Evolutionary conservation across 1,284 basidiomycete genomes (phyloP).

Genomic region (Trametes hirsuta): DNA sequence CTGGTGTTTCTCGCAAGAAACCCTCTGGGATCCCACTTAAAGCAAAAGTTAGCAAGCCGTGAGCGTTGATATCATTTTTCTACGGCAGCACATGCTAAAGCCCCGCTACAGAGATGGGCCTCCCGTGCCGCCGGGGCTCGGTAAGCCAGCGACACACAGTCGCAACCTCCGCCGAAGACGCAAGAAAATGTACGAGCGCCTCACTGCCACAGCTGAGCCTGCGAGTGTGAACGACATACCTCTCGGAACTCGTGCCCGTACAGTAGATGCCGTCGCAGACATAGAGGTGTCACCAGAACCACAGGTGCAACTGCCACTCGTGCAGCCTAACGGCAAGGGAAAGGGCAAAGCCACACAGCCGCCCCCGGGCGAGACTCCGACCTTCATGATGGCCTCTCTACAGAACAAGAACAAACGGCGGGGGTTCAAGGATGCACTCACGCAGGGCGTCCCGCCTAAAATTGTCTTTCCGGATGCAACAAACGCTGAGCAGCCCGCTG

Average conservation of each 20-base stretch:
- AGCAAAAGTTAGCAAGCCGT: neutral
- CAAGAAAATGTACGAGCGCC: conserved; percentile 45
- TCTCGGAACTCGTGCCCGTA: conserved; percentile 28
- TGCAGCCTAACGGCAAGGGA: neutral
- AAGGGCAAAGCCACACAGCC: conserved; percentile 3
- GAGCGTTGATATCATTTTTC: neutral
- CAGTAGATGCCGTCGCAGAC: conserved; percentile 4
- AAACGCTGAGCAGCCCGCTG: conserved; percentile 10
- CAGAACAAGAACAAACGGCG: conserved; percentile 77
- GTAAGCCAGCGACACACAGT: conserved; percentile 65
- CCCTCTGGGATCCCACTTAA: neutral
- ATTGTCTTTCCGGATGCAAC: conserved; percentile 55
- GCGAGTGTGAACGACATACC: conserved; percentile 42
- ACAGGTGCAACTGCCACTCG: neutral
- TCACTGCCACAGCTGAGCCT: conserved; percentile 19
- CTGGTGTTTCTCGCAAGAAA: neutral
- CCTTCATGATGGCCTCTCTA: conserved; percentile 58
- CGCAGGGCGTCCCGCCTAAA: conserved; percentile 50
- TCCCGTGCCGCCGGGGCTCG: conserved; percentile 62
- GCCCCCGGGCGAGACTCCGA: conserved; percentile 9
- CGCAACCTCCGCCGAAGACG: conserved; percentile 68
- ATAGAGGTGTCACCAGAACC: neutral
- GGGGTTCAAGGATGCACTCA: conserved; percentile 60
- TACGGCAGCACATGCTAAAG: neutral
- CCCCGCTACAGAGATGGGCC: conserved; percentile 9